These are phyloP conservation scores for Hypoxylon sp. DNA, from an alignment of 2,329 filamentous ascomycete species.

Conservation along the genomic window DNA sequence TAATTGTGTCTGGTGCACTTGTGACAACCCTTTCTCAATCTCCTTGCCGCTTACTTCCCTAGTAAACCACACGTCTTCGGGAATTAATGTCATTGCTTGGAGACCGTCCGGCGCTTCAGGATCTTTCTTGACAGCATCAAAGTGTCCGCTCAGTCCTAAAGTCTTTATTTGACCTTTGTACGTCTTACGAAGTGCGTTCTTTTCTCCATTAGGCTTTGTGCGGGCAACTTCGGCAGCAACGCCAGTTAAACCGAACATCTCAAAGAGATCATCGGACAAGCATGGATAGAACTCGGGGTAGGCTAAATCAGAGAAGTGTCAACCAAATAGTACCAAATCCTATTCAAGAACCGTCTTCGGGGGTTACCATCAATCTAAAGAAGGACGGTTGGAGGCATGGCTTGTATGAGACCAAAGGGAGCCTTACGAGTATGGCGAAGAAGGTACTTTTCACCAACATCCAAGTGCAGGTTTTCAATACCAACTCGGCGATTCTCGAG, in stretches of 20 bases:
- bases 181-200: slow-evolving; percentile 76
- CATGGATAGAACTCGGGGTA: slow-evolving; percentile 65
- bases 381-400: slow-evolving; percentile 46
- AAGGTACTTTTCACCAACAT: slow-evolving; percentile 77
- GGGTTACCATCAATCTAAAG: slow-evolving; percentile 35
- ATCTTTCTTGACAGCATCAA: slow-evolving; percentile 72
- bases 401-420: slow-evolving; percentile 61
- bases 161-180: slow-evolving; percentile 79
- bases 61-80: slow-evolving; percentile 71
- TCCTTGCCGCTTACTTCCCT: slow-evolving; percentile 69
- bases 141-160: slow-evolving; percentile 73
- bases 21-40: slow-evolving; percentile 67
- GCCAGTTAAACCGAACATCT: slow-evolving; percentile 68
- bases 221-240: slow-evolving; percentile 75
- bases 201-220: slow-evolving; percentile 75
- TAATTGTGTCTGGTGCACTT: slow-evolving; percentile 61
- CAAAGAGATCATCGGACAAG: slow-evolving; percentile 71
- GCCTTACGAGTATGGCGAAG: slow-evolving; percentile 77
- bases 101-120: slow-evolving; percentile 67
- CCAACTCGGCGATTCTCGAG: slow-evolving; percentile 72
- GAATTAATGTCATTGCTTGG: slow-evolving; percentile 64
- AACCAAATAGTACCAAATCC: slow-evolving; percentile 58
- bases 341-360: slow-evolving; percentile 34
- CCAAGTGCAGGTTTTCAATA: slow-evolving; percentile 75
- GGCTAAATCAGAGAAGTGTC: slow-evolving; percentile 63